Conservation (phyloP, 495 filamentous ascomycete species). For the Cercophora samala region DNA sequence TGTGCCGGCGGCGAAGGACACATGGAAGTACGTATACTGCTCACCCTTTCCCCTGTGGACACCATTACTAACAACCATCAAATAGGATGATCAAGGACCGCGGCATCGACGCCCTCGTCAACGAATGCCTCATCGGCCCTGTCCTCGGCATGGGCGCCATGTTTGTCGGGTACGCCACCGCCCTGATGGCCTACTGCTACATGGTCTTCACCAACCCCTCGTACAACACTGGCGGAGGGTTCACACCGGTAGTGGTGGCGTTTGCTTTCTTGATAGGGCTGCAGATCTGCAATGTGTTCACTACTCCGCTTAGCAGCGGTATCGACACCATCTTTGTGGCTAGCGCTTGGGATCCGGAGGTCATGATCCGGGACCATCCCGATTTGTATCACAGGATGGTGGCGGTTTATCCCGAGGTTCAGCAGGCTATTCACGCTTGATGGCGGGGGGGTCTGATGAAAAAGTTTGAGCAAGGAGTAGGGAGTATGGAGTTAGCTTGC, state of each 20-base stretch:
- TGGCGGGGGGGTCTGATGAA: background rate
- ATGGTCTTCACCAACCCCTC: constrained; percentile 68
- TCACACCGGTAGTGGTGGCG: constrained; percentile 67
- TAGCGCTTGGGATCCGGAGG: constrained; percentile 83
- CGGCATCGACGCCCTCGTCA: constrained; percentile 83
- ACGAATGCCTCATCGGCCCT: constrained; percentile 86
- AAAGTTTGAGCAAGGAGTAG: background rate
- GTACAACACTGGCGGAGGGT: constrained; percentile 67
- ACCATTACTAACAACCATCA: constrained; percentile 17
- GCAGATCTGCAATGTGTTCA: constrained; percentile 85
- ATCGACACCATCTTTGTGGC: constrained; percentile 84
- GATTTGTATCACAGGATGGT: constrained; percentile 77
- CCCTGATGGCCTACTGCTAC: constrained; percentile 79
- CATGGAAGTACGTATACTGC: constrained; percentile 56
- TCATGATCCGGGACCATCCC: constrained; percentile 75
- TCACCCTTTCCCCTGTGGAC: background rate
- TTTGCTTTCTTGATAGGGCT: constrained; percentile 81
- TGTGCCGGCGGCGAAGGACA: constrained; percentile 79
- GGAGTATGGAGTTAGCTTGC: background rate
- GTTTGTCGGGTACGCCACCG: constrained; percentile 78
- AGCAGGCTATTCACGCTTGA: constrained; percentile 49
- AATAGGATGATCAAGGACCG: constrained; percentile 78
- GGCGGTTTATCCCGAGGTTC: constrained; percentile 76
- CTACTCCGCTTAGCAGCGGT: constrained; percentile 71
- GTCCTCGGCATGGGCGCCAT: constrained; percentile 85